These are phyloP conservation scores for Fusarium albidum DNA, from an alignment of 2,329 filamentous ascomycete genomes.

Conservation along the genomic window DNA sequence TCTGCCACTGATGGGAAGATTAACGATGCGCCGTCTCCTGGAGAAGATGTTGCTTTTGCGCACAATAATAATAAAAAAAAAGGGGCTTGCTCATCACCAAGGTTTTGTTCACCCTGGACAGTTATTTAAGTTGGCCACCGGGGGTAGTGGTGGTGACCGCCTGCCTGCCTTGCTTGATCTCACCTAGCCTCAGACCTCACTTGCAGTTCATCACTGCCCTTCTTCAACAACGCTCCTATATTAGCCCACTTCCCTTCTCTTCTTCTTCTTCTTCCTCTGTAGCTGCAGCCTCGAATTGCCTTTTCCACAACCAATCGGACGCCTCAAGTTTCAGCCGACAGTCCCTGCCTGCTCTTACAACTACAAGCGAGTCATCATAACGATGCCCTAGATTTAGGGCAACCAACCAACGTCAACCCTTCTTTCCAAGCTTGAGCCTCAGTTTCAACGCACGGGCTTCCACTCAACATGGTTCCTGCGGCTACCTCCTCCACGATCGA, in stretches of 20 bases:
- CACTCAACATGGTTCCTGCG: conserved; percentile 22
- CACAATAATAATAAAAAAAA: no score
- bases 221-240: conserved; percentile 2
- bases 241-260: not conserved
- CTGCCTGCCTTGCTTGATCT: conserved; percentile 16
- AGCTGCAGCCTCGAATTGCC: not conserved
- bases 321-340: conserved; percentile 1
- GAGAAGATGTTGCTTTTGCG: not conserved
- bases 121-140: not conserved
- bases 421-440: not conserved
- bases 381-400: conserved; percentile 21
- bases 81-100: not conserved
- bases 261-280: not conserved
- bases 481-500: conserved; percentile 39
- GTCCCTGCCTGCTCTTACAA: not conserved
- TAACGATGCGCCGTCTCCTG: not conserved
- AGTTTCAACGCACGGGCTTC: not conserved
- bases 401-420: conserved; percentile 4
- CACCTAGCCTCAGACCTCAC: conserved; percentile 6
- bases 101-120: not conserved
- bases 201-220: conserved; percentile 1
- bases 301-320: not conserved
- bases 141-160: conserved; percentile 1
- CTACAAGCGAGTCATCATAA: conserved; percentile 8
- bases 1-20: conserved; percentile 3